Conservation (phyloP, 352 stramenopile species). For the Elongisporangium anandrum region DNA sequence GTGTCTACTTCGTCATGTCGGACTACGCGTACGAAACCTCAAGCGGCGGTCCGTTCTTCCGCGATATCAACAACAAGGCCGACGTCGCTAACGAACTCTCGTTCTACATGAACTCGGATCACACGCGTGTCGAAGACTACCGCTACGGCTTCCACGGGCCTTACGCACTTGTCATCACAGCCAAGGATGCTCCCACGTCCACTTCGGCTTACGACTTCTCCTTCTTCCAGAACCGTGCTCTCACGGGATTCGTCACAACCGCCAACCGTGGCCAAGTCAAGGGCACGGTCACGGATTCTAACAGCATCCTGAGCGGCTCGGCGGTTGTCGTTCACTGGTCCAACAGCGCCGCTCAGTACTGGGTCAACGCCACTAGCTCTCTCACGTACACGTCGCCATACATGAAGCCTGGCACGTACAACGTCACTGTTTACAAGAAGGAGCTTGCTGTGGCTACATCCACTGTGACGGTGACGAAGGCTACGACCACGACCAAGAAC, state of each 20-base stretch:
- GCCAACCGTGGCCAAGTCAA: conserved; percentile 22
- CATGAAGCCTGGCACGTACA: conserved; percentile 47
- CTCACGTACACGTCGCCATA: conserved; percentile 28
- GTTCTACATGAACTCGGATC: conserved; percentile 61
- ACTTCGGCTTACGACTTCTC: conserved; percentile 26
- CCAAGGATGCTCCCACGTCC: conserved; percentile 16
- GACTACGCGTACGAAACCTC: conserved; percentile 44
- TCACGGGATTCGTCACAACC: conserved; percentile 33
- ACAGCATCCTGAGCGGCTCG: conserved; percentile 16
- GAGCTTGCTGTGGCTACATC: conserved; percentile 28
- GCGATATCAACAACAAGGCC: conserved; percentile 62
- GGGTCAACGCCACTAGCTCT: conserved; percentile 8
- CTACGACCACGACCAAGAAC: conserved; percentile 9
- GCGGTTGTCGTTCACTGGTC: conserved; percentile 27
- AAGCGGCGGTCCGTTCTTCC: conserved; percentile 42
- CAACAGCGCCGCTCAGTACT: conserved; percentile 43
- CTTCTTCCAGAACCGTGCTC: conserved; percentile 34
- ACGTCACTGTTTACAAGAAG: conserved; percentile 42
- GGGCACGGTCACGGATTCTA: conserved; percentile 28
- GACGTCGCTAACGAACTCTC: conserved; percentile 42
- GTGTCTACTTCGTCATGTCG: conserved; percentile 51
- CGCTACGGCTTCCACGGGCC: conserved; percentile 52
- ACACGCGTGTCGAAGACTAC: conserved; percentile 46
- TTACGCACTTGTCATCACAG: conserved; percentile 44
- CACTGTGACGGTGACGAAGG: conserved; percentile 12